Evolutionary conservation across 1,139 yeast species (phyloP).

Genomic region (Pichia sp.): DNA sequence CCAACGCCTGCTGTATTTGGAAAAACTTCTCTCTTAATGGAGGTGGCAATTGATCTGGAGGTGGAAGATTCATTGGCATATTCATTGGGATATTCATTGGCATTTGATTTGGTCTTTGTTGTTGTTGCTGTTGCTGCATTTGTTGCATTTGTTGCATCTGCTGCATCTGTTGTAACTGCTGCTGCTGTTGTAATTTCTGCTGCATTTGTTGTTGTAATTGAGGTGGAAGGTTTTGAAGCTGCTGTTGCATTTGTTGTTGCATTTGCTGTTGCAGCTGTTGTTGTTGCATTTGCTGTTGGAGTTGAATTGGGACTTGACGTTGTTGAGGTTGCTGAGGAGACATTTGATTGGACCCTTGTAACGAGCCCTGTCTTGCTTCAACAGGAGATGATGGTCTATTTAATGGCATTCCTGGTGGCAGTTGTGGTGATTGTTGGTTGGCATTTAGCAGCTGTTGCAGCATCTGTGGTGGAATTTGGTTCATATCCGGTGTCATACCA

Average conservation of each 20-base stretch:
- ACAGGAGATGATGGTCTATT: background rate
- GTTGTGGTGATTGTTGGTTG: background rate
- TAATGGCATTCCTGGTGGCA: slow-evolving; percentile 3
- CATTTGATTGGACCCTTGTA: too few species aligned
- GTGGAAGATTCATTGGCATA: slow-evolving; percentile 14
- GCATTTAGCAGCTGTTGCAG: slow-evolving; percentile 3
- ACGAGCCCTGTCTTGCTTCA: background rate
- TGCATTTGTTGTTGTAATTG: background rate
- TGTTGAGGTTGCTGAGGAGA: too few species aligned
- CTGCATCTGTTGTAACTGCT: slow-evolving; percentile 5
- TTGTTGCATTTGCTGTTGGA: background rate
- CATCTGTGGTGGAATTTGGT: slow-evolving; percentile 9
- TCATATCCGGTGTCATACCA: background rate
- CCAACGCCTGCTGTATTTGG: slow-evolving; percentile 17
- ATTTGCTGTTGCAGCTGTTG: background rate
- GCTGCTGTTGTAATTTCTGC: background rate
- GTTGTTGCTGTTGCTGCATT: background rate
- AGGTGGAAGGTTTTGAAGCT: background rate
- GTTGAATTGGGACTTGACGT: too few species aligned
- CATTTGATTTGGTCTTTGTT: background rate
- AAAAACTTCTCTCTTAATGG: slow-evolving; percentile 15
- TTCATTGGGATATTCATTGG: background rate
- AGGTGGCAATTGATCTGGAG: slow-evolving; percentile 20
- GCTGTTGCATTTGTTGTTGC: background rate
- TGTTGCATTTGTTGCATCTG: background rate